phyloP scores from a whole-genome alignment of 1,284 basidiomycete genomes.

The Leccinum solheimii region DNA sequence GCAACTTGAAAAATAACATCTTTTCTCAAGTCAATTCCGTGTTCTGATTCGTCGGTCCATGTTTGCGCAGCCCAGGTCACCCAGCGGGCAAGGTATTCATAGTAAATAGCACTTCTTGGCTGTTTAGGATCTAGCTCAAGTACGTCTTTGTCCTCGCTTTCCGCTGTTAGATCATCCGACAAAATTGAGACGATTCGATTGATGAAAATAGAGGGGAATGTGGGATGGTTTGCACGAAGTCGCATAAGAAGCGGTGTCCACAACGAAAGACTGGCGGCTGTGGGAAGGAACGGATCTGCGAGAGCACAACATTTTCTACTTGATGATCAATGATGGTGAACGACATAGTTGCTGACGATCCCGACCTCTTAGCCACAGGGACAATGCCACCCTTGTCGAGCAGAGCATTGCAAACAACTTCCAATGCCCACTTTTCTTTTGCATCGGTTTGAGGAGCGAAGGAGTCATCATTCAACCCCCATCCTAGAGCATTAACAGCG shows the following conservation, averaged over 20 bases:
- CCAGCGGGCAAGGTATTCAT: constrained; percentile 67
- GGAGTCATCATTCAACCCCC: constrained; percentile 39
- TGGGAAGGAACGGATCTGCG: constrained; percentile 49
- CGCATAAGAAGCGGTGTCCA: constrained; percentile 74
- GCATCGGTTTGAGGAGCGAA: constrained; percentile 40
- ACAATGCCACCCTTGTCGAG: constrained; percentile 69
- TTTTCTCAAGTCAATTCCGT: constrained; percentile 42
- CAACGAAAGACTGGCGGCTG: constrained; percentile 53
- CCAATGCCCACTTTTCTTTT: constrained; percentile 65
- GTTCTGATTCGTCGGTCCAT: constrained; percentile 34
- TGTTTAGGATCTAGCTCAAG: constrained; percentile 15
- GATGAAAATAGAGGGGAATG: constrained; percentile 54
- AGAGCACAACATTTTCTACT: constrained; percentile 61
- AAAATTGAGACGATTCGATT: constrained; percentile 51
- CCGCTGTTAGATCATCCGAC: constrained; percentile 22
- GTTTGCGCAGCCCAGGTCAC: constrained; percentile 55
- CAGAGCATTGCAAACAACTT: constrained; percentile 63
- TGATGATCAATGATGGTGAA: constrained; percentile 13
- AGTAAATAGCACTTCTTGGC: constrained; percentile 44
- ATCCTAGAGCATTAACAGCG: constrained; percentile 45
- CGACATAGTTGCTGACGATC: background rate
- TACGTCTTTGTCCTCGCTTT: constrained; percentile 4
- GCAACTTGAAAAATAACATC: constrained; percentile 49
- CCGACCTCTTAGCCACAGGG: constrained; percentile 78
- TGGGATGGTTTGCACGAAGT: constrained; percentile 56